phyloP scores from a whole-genome alignment of 2,329 filamentous ascomycete genomes.

The Chaetomium globosum region DNA sequence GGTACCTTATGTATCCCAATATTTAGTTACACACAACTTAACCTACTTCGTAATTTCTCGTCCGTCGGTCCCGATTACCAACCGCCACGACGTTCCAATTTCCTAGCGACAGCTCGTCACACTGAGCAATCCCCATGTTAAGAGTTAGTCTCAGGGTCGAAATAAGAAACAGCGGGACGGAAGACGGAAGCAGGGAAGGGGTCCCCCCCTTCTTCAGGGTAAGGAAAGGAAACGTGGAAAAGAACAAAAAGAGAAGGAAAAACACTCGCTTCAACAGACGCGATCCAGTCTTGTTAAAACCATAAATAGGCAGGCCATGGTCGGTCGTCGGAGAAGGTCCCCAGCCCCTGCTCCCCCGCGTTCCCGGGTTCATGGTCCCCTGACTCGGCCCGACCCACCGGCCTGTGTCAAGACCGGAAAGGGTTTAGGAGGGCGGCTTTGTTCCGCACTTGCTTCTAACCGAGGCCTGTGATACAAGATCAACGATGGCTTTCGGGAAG shows the following conservation, averaged over 20 bases:
- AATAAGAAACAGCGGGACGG: neutral
- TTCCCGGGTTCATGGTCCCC: neutral
- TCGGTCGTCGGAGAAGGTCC: too few relatives aligned
- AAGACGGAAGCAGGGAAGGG: neutral
- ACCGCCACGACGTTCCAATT: neutral
- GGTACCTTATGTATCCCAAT: too few relatives aligned
- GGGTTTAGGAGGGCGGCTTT: too few relatives aligned
- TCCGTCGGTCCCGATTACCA: too few relatives aligned
- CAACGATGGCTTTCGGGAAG: too few relatives aligned
- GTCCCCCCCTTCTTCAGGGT: neutral
- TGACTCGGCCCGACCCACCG: conserved; percentile 7
- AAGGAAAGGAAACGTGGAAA: neutral
- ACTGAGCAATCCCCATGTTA: neutral
- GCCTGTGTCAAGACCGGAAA: neutral
- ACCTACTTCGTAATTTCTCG: too few relatives aligned
- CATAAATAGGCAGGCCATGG: too few relatives aligned
- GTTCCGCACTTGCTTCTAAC: neutral
- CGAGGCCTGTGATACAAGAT: conserved; percentile 1
- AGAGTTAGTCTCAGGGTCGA: neutral
- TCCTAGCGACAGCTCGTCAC: neutral
- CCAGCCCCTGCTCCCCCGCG: conserved; percentile 7
- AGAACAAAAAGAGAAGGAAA: neutral
- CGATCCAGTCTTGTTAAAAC: neutral
- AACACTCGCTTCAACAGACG: neutral
- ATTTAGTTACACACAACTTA: too few relatives aligned